Evolutionary conservation across 768 basidiomycete species (phyloP), one percentile per base, ranked within the genome.

Genomic region (Polyporus arcularius): DNA sequence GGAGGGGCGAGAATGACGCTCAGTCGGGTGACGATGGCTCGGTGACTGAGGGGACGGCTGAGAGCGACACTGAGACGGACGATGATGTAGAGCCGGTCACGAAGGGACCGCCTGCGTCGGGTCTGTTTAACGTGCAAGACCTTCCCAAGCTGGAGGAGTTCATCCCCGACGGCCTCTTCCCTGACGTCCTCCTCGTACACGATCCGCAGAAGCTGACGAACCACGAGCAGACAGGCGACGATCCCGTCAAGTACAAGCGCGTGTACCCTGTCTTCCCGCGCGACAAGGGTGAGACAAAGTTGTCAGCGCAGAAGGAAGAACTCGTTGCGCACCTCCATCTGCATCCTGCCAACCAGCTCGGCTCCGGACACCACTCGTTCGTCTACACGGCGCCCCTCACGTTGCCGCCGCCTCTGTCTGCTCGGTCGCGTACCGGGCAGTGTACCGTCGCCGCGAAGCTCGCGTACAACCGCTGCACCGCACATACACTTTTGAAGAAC

Each of bases 301-400:
- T 18, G 10, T 6, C 53, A 16, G 18, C 26, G n/a, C 15, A 31
- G 32, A n/a, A 31, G 16, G 30, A 35, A 31, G 57, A 55, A 38
- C 63, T 35, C 35, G 54, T 65, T 43, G 81, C 79, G 0, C 83
- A 86, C 66, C 72, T 86, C 16, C 82, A 84, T 55, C 60, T 87
- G 55, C 76, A 77, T 1, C 75, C 78, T 0, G 43, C 48, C 0
- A 65, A 75, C 35, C 47, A n/a, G 21, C 61, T 77, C 6, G 86
- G 85, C 4, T 0, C 14, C 0, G 85, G 87, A 0, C 65, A 83
- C 64, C 86, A 88, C 65, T 87, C 86, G 0, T 48, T 70, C 38
- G 82, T 84, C 0, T 81, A 82, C 64, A n/a, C 66, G 74, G 82
- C 78, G 5, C 80, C 83, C 56, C 80, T 80, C 75, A 82, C 82